Conservation (phyloP, 2,329 filamentous ascomycete genomes). For the Sporothrix globosa region DNA sequence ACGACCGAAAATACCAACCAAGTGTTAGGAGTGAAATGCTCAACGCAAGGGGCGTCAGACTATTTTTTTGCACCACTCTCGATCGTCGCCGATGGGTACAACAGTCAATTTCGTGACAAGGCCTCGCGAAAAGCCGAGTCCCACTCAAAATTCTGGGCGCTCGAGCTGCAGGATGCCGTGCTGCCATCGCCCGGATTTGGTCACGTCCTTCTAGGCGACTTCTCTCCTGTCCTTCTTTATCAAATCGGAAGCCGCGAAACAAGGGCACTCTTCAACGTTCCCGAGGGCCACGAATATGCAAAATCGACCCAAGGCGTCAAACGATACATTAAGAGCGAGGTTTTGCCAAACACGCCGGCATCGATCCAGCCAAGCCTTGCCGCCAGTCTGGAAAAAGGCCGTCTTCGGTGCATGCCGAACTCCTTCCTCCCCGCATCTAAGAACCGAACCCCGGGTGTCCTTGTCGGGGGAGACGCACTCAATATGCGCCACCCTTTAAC, state of each 20-base stretch:
- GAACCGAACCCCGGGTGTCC: constrained; percentile 60
- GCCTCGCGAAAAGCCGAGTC: constrained; percentile 68
- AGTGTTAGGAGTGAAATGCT: constrained; percentile 79
- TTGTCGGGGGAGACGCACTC: constrained; percentile 88
- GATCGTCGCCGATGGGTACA: constrained; percentile 88
- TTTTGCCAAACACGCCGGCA: constrained; percentile 75
- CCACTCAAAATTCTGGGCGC: constrained; percentile 85
- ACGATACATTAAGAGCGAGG: constrained; percentile 72
- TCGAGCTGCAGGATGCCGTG: constrained; percentile 85
- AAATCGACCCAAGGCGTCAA: constrained; percentile 78
- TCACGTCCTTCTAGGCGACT: constrained; percentile 81
- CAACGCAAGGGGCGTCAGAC: constrained; percentile 64
- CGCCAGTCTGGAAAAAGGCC: constrained; percentile 74
- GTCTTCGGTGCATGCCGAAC: constrained; percentile 89
- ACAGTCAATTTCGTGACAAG: constrained; percentile 85
- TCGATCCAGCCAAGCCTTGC: constrained; percentile 73
- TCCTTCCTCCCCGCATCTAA: constrained; percentile 74
- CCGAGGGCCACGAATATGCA: constrained; percentile 73
- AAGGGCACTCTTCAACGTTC: constrained; percentile 83
- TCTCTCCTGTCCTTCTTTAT: constrained; percentile 81
- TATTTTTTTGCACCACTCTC: constrained; percentile 87
- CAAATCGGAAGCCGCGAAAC: constrained; percentile 96
- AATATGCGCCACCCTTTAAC: constrained; percentile 99
- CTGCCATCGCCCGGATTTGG: constrained; percentile 76
- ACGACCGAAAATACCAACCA: constrained; percentile 65